Evolutionary conservation across 345 rosid species (phyloP), one percentile per base, ranked within the genome.

Genomic region (Leavenworthia alabamica): DNA sequence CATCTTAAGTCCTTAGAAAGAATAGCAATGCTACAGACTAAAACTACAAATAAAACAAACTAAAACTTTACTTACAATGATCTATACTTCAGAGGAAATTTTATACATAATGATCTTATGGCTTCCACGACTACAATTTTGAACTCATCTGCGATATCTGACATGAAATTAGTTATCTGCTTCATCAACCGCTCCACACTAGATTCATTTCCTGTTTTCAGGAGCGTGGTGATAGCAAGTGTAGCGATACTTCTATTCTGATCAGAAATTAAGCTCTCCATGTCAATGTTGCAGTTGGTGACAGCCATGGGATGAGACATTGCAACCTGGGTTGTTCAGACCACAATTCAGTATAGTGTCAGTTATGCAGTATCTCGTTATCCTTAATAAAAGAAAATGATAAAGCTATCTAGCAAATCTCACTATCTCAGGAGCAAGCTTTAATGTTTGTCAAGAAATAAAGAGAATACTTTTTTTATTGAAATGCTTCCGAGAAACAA

Each of bases 271-370:
- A 92, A 78, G 67, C 94, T 92, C 82, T 92, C 98, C 98, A 92
- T 92, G 61, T 92, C 98, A 75, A 92, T 89, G 68, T 92, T 92
- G 86, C 99, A 93, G 85, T 83, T 93, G 62, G 97, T 87, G 44
- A 93, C 94, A 54, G 99, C 97, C 97, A 89, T 85, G 23, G 99
- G 97, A 83, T 93, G 99, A 24, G 91, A 83, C 99, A 93, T 87
- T 29, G 99, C 94, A 77, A 93, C 99, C 99, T 93, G 85, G 35
- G 50, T 16, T 16, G 54, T 35, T 64, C 8, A 64, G 20, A 71
- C 12, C 3, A 47, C 6, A 7, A 26, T 33, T 65, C 7, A 65
- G 36, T 56, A 13, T 29, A 56, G 56, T 24, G 56, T 32, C 54
- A 59, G 43, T 60, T 32, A 8, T 31, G 15, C 26, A 43, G 19